Base-by-base conservation (phyloP, 345 rosid species). In the Populus davidiana region DNA sequence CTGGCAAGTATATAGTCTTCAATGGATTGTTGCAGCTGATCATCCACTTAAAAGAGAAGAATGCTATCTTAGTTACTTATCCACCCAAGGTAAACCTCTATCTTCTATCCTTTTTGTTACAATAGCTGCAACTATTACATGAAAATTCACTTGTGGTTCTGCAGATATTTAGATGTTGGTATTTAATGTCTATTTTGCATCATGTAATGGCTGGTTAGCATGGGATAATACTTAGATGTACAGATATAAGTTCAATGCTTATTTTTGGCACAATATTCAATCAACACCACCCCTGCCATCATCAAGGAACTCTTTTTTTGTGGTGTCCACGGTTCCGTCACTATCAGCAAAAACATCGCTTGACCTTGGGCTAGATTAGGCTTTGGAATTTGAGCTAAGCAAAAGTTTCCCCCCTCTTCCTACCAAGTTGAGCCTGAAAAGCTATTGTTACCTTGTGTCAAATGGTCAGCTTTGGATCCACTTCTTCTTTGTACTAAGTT, bases 1-100 rank as follows among this genome's bases (percentile, higher is more conserved):
- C 81, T 88, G 87, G 92, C 87, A 96, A 81, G 87, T 96, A 94
- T 96, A 75, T 94, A 78, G 92, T 90, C 80, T 77, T 91, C 88
- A 92, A 96, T 81, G 95, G 78, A 65, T 29, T 92, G 79, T 78
- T 96, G 90, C 99, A 94, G 92, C 90, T 96, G 87, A 86, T 96
- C 82, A 79, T 88, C 75, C 86, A 88, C 81, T 81, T 89, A 14
- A 96, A 94, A 88, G 99, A 96, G 84, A 96, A 94, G 91, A 88
- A 94, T 29, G 97, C 98, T 0, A 91, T 96, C 52, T 80, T 96
- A 76, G 94, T 91, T 79, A 94, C 99, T 33, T 92, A 94, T 86
- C 97, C 99, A 74, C 99, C 87, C 41, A 88, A 83, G 87, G 99
- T 89, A 73, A 86, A 88, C 81, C 79, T 27, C 52, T 59, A 27